Conservation (phyloP, 1,139 yeast genomes). For the Pichia sp. region DNA sequence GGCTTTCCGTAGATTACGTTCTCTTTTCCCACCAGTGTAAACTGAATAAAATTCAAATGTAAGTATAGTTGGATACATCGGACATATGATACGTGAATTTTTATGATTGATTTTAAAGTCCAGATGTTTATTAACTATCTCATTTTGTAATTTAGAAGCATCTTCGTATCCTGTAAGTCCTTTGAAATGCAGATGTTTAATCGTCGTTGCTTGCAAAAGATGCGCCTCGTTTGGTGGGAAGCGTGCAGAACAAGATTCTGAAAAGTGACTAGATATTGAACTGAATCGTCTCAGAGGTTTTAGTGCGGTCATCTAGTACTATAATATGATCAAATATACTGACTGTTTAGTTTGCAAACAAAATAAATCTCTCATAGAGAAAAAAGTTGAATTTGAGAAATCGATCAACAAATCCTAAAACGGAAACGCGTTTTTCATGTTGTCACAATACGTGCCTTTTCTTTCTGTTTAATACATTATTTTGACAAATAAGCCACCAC, state of each 20-base stretch:
- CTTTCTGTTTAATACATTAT: too few relatives aligned
- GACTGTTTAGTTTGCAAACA: too few relatives aligned
- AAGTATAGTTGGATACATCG: constrained; percentile 38
- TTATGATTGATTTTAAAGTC: constrained; percentile 22
- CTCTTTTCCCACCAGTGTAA: constrained; percentile 85
- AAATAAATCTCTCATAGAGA: too few relatives aligned
- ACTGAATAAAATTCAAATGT: constrained; percentile 81
- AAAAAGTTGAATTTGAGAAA: too few relatives aligned
- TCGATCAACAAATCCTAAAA: too few relatives aligned
- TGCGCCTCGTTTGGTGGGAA: constrained; percentile 11
- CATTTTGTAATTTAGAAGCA: constrained; percentile 60
- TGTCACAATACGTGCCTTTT: too few relatives aligned
- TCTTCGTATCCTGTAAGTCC: constrained; percentile 48
- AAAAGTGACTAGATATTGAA: too few relatives aligned
- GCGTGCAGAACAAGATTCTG: constrained; percentile 1
- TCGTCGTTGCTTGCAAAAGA: constrained; percentile 22
- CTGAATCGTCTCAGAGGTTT: not conserved
- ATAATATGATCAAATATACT: too few relatives aligned
- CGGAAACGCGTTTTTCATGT: too few relatives aligned
- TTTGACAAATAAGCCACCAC: too few relatives aligned
- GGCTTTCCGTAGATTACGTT: constrained; percentile 37
- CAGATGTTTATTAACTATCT: constrained; percentile 54
- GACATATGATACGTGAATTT: constrained; percentile 13
- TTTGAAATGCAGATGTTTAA: constrained; percentile 61
- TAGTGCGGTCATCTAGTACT: too few relatives aligned